A percentile compares a stretch with the other conserved stretches of the same genome.
Conservation (phyloP, 371 early-diverging fungal genomes). For the Mucor sp. region DNA sequence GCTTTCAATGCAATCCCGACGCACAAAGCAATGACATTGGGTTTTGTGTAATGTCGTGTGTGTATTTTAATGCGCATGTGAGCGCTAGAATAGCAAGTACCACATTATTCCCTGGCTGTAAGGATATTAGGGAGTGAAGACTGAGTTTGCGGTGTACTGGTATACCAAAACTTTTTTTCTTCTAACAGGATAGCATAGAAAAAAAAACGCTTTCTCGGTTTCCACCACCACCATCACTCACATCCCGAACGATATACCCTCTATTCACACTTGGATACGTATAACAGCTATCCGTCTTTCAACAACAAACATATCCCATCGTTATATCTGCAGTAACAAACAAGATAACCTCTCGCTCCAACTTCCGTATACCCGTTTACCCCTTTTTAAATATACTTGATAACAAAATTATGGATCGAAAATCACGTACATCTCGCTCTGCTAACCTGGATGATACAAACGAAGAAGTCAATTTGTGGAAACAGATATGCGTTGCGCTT, state of each 20-base stretch:
- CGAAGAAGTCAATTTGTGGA: conserved; percentile 61
- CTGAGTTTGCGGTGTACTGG: not conserved
- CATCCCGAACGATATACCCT: not conserved
- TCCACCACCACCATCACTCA: not conserved
- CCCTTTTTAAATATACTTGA: not conserved
- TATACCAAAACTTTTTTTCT: not conserved
- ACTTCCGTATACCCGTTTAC: conserved; percentile 1
- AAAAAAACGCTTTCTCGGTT: not conserved
- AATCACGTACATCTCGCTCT: conserved; percentile 53
- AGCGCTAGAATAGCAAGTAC: not conserved
- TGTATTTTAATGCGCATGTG: not conserved
- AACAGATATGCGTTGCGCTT: conserved; percentile 53
- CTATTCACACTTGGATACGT: not conserved
- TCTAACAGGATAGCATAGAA: not conserved
- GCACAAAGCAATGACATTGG: not conserved
- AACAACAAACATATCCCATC: not conserved
- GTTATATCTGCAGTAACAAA: not conserved
- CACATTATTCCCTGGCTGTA: not conserved
- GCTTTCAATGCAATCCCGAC: not conserved
- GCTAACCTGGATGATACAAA: conserved; percentile 53
- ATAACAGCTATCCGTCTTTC: not conserved
- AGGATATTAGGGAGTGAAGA: not conserved
- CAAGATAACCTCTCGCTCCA: not conserved
- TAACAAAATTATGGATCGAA: conserved; percentile 41
- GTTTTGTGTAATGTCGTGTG: not conserved